Evolutionary conservation across 73 alveolate genomes (phyloP), one percentile per base, ranked within the genome.

Genomic region (Blepharisma japonicum): DNA sequence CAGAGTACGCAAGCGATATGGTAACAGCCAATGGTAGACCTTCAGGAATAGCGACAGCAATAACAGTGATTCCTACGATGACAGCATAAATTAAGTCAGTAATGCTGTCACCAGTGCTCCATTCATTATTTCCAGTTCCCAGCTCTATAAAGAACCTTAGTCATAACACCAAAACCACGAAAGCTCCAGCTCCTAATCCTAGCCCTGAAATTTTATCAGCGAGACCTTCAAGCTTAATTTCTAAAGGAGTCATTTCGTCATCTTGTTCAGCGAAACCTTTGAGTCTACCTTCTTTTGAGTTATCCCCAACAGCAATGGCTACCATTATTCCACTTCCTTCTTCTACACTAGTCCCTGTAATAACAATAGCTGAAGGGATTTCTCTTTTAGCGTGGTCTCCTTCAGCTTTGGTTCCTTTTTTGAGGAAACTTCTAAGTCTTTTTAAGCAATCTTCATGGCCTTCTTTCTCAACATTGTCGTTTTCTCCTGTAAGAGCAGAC

Each of bases 401-500:
- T 72, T 72, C 21, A 46, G 45, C 49, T 71, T 78, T 68, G 20
- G 68, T 20, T 53, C 23, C 23, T 53, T 53, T 20, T 56, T 45
- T 45, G n/a, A 9, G 5, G 6, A 48, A 11, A 55, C 87, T 81
- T 74, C 80, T 82, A 71, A 71, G 68, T 81, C 89, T 68, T 85
- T 81, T 71, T 21, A 39, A 56, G 74, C 98, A 83, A 78, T 49
- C 79, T 46, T 48, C 45, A 79, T 74, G 45, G 71, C 67, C 66
- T 68, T n/a, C 89, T 61, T 88, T 81, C 70, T 90, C 70, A 82
- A 87, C 70, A 46, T 90, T 92, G 76, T 88, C 96, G 48, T 89
- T 87, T 82, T 93, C 98, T 9, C 98, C 98, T 11, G 98, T 93
- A 90, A 93, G 82, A 55, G 98, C 96, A 68, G 97, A 70, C 81